Evolutionary conservation across 1,284 basidiomycete genomes (phyloP), one percentile per base, ranked within the genome.

Genomic region (Rhodotorula sp.): DNA sequence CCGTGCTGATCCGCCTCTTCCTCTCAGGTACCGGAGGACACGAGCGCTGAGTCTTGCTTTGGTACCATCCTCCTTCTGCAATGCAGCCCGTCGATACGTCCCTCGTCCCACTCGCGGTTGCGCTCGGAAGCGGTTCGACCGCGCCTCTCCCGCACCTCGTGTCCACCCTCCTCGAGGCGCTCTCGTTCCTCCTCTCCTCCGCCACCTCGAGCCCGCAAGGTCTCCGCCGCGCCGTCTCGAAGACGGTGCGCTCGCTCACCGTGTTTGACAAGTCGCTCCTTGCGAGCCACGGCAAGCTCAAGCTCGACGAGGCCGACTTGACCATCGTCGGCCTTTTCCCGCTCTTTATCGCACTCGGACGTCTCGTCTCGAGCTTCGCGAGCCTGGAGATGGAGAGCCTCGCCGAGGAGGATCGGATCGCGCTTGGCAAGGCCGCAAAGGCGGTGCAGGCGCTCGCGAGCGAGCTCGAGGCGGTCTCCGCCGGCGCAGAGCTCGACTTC

Each of bases 401-500:
- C 13, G 46, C 41, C 12, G 13, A 29, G 2, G 50, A 61, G 9
- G 66, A 73, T 22, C 65, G 32, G 22, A 8, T 13, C 72, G 64
- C 66, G 0, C 57, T 74, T 37, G 57, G 58, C 17, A 61, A 25
- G 1, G 59, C 62, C 8, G 59, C 56, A 56, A 63, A 64, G 46
- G 17, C 54, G 1, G 53, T 76, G 8, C 65, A 64, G 22, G 55
- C 69, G 74, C 76, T 69, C 66, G 15, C 61, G n/a, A 6, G 69
- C 62, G 54, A 76, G 29, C 75, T 84, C 53, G 81, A 82, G 74
- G 71, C 78, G 19, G 79, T 80, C 66, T 78, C 78, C 46, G 72
- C 73, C 37, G 56, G 61, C 2, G 61, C 75, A 15, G 76, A 78
- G 1, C 82, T 84, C 73, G 82, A 84, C 72, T 84, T 83, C 73